Conservation (phyloP, 1,284 basidiomycete species). For the Lentinula novae-zelandiae region DNA sequence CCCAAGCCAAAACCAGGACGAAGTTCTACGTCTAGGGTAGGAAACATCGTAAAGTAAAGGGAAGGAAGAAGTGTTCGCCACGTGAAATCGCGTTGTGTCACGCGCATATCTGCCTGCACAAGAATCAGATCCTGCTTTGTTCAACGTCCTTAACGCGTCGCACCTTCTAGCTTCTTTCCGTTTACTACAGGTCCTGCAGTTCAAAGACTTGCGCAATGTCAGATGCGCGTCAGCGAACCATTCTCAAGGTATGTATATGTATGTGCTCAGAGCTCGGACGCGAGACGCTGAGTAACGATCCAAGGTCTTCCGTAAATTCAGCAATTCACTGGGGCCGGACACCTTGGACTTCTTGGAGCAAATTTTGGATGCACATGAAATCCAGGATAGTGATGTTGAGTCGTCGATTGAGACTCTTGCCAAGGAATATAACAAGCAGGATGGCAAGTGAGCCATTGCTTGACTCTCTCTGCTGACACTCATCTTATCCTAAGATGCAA, state of each 20-base stretch:
- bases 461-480: constrained; percentile 11
- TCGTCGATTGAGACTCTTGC: constrained; percentile 81
- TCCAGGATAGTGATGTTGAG: constrained; percentile 70
- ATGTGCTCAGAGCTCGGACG: not conserved
- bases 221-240: constrained; percentile 50
- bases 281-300: not conserved
- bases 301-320: constrained; percentile 80
- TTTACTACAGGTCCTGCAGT: not conserved
- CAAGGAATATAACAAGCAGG: constrained; percentile 88
- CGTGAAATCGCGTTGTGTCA: constrained; percentile 1
- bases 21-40: constrained; percentile 70
- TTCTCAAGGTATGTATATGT: constrained; percentile 52
- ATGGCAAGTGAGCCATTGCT: constrained; percentile 50
- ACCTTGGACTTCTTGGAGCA: constrained; percentile 65
- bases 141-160: constrained; percentile 1
- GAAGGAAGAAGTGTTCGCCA: not conserved
- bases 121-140: not conserved
- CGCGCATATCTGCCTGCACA: not conserved
- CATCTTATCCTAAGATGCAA: constrained; percentile 47
- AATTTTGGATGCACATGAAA: constrained; percentile 64
- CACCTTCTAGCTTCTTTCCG: not conserved
- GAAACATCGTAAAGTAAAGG: constrained; percentile 42
- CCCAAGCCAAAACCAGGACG: constrained; percentile 76
- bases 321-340: constrained; percentile 78
- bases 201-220: constrained; percentile 27